Evolutionary conservation across 352 stramenopile species (phyloP).

Genomic region (Pelagophyceae sp.): DNA sequence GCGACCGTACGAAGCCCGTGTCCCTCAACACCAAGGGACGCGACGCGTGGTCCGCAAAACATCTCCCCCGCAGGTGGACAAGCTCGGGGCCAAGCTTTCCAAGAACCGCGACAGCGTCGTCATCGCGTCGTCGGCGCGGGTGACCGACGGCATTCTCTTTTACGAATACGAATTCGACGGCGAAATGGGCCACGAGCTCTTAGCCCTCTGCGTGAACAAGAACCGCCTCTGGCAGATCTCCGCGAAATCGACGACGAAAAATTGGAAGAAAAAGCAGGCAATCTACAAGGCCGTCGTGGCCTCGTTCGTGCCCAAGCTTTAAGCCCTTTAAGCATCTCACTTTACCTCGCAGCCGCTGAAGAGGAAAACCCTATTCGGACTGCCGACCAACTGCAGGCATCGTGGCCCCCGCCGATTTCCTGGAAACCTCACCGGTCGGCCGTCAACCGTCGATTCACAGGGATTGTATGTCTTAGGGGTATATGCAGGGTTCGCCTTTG

Average conservation of each 20-base stretch:
- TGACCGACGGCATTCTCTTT: conserved; percentile 9
- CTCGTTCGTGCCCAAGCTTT: conserved; percentile 11
- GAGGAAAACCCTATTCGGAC: no score
- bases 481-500: no score
- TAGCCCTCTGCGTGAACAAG: conserved; percentile 6
- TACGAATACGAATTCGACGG: conserved; percentile 5
- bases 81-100: conserved; percentile 6
- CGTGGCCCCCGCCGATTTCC: no score
- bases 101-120: background rate
- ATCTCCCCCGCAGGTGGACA: no score
- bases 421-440: no score
- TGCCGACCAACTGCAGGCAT: no score
- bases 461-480: no score
- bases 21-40: background rate
- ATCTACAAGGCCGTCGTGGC: background rate
- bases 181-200: background rate
- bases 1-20: background rate
- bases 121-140: background rate
- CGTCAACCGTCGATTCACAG: no score
- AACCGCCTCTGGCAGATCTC: conserved; percentile 16
- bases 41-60: no score
- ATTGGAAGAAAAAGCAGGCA: background rate
- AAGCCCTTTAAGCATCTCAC: no score
- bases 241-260: background rate
- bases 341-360: no score